Conservation (phyloP, 2,329 filamentous ascomycete species). For the Aspergillus sp. region DNA sequence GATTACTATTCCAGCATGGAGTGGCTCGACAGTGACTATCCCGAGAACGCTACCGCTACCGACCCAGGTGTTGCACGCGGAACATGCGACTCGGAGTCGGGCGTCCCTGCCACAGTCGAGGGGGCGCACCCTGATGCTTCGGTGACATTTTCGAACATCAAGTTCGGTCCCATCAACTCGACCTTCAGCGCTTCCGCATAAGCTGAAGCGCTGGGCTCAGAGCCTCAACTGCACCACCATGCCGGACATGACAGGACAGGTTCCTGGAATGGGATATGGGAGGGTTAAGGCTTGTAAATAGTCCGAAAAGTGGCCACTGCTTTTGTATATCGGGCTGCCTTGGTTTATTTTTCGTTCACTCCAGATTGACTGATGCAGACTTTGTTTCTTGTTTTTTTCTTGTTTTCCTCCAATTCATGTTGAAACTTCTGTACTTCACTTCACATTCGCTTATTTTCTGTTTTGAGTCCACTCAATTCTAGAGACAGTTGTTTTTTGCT, state of each 20-base stretch:
- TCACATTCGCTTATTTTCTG: neutral
- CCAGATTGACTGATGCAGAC: neutral
- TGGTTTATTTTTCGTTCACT: neutral
- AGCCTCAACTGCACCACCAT: neutral
- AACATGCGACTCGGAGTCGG: constrained; percentile 54
- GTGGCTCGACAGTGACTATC: constrained; percentile 71
- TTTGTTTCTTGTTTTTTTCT: neutral
- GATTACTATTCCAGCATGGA: constrained; percentile 70
- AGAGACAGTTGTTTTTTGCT: neutral
- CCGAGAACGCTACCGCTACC: constrained; percentile 47
- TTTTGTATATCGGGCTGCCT: neutral
- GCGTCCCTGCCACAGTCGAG: constrained; percentile 55
- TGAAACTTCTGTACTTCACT: neutral
- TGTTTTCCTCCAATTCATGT: neutral
- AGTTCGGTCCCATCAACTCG: constrained; percentile 57
- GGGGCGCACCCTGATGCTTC: constrained; percentile 47
- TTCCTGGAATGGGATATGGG: neutral
- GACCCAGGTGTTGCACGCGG: constrained; percentile 55
- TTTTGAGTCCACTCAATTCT: neutral
- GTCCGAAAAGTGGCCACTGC: constrained; percentile 8
- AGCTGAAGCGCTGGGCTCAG: neutral
- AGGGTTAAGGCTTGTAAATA: neutral
- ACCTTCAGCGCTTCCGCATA: constrained; percentile 42
- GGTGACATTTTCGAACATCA: constrained; percentile 62
- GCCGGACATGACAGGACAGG: neutral